Conservation (phyloP, 192 early-diverging fungal genomes). For the Globomyces pollinis-pini region DNA sequence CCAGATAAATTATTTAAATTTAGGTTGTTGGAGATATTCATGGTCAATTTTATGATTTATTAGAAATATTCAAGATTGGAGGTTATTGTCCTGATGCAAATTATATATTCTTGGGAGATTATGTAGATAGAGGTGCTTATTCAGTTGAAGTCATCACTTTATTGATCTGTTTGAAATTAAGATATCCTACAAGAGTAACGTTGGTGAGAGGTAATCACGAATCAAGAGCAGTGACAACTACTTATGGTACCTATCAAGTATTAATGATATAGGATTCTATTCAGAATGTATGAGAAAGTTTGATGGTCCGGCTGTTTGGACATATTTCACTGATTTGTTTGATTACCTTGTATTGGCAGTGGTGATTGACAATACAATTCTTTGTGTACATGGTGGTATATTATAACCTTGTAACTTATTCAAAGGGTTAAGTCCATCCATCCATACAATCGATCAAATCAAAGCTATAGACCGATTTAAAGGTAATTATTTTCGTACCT, state of each 20-base stretch:
- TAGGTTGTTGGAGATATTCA: slow-evolving; percentile 83
- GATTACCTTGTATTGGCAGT: slow-evolving; percentile 85
- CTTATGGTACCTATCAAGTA: slow-evolving; percentile 94
- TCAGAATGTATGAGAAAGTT: slow-evolving; percentile 87
- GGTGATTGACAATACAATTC: slow-evolving; percentile 81
- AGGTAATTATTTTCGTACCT: too few relatives aligned
- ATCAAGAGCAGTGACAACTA: slow-evolving; percentile 84
- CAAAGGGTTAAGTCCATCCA: slow-evolving; percentile 75
- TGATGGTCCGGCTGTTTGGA: slow-evolving; percentile 75
- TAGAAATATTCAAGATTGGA: slow-evolving; percentile 82
- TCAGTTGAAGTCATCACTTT: slow-evolving; percentile 89
- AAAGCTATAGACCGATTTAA: slow-evolving; percentile 74
- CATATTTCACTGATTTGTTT: slow-evolving; percentile 88
- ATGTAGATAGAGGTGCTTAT: slow-evolving; percentile 79
- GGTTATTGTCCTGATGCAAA: slow-evolving; percentile 75
- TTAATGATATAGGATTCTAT: slow-evolving; percentile 80
- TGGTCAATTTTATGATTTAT: slow-evolving; percentile 83
- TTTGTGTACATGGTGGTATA: slow-evolving; percentile 90
- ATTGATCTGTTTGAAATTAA: slow-evolving; percentile 77
- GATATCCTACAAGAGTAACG: slow-evolving; percentile 82
- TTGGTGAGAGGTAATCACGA: slow-evolving; percentile 94
- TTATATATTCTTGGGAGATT: slow-evolving; percentile 83
- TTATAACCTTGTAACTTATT: too few relatives aligned
- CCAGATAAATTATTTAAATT: too few relatives aligned
- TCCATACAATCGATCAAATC: slow-evolving; percentile 84